Percentiles rank a stretch among this genome's conserved stretches.
These are phyloP conservation scores for Mucor velutinosus DNA, from an alignment of 371 early-diverging fungal genomes.

Conservation along the genomic window DNA sequence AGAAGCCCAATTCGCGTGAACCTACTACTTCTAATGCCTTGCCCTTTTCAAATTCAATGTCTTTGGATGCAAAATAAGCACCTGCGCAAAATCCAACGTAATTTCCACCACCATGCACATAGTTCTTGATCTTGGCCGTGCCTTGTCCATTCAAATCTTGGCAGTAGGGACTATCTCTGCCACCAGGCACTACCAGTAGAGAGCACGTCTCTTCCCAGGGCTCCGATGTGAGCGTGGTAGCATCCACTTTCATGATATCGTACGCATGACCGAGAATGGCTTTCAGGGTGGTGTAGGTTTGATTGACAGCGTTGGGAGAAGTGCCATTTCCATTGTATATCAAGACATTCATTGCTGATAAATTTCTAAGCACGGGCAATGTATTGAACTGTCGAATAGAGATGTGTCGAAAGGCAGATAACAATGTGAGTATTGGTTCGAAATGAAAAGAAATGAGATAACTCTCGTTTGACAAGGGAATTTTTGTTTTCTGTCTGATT, in stretches of 20 bases:
- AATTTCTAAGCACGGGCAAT: not conserved
- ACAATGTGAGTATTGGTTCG: not conserved
- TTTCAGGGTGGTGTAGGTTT: constrained; percentile 67
- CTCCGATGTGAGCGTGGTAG: constrained; percentile 61
- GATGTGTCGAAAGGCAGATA: not conserved
- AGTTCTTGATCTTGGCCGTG: constrained; percentile 64
- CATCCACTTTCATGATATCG: constrained; percentile 81
- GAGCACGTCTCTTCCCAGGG: constrained; percentile 86
- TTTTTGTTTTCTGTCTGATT: not conserved
- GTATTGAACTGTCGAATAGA: not conserved
- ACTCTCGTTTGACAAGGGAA: not conserved
- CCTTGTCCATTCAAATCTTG: constrained; percentile 62
- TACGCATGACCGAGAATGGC: constrained; percentile 72
- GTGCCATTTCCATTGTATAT: constrained; percentile 83
- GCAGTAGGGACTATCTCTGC: constrained; percentile 82
- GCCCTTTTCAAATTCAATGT: constrained; percentile 81
- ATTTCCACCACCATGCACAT: constrained; percentile 79
- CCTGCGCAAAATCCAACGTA: constrained; percentile 95
- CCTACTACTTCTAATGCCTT: constrained; percentile 68
- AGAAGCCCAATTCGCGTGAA: constrained; percentile 72
- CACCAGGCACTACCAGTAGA: constrained; percentile 88
- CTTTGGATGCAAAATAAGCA: constrained; percentile 76
- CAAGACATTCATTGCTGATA: constrained; percentile 71
- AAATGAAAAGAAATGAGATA: not conserved
- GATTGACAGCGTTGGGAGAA: constrained; percentile 60